Base-by-base conservation (phyloP, 164 flowering plant genomes). In the Macadamia tetraphylla region DNA sequence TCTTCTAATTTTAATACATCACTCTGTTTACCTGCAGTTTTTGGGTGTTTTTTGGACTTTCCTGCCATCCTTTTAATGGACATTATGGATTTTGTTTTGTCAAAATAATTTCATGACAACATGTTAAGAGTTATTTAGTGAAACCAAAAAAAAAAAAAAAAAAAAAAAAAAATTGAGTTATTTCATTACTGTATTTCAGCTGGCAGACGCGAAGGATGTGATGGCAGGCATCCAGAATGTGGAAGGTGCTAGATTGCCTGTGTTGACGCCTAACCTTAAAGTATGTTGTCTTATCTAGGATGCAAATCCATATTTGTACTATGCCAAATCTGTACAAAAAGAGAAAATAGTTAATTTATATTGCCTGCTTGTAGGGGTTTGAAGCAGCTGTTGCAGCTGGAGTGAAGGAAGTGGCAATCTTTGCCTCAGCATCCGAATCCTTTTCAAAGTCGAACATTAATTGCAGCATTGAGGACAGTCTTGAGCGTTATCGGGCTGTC, bases 381-480 rank as follows among this genome's bases (percentile, higher is more conserved):
- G 88, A 83, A 80, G 92, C 99, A 18, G 98, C 99, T 70, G 67
- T 92, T 72, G 93, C 91, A 67, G 93, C 97, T 67, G 99, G 99
- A 72, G 98, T 92, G 56, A 95, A 88, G 81, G 98, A 89, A 83
- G 85, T 95, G 42, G 98, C 96, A 3, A 71, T 95, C 17, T 95
- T 95, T 87, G 98, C 97, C 48, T 84, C 99, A 31, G 98, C 99
- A 70, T 92, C 99, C 35, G 98, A 95, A 66, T 83, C 96, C 10
- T 95, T 95, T 77, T 95, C 98, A 23, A 85, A 83, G 80, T 87
- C 98, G 63, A 95, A 95, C 73, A 92, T 95, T 62, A 95, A 95
- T 70, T 91, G 99, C 75, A 86, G 83, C 72, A 88, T 95, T 70
- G 94, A 89, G 71, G 97, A 95, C 63, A 95, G 99, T 71, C 86